Evolutionary conservation across 495 filamentous ascomycete genomes (phyloP).

Genomic region (Penicillium longicatenatum): DNA sequence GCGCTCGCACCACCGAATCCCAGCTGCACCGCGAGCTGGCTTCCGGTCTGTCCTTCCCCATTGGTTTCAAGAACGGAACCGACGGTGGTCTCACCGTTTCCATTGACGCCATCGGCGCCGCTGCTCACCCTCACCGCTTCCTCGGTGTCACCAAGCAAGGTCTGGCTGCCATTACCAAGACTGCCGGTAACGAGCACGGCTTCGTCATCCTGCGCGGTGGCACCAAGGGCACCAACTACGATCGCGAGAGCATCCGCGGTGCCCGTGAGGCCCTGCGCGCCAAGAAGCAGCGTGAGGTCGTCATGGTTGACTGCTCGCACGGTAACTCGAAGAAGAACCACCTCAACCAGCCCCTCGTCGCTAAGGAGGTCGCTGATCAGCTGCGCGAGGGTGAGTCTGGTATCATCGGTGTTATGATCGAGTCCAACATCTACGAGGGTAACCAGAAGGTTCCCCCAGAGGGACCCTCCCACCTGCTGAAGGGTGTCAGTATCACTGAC

Average conservation of each 20-base stretch:
- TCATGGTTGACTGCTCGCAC: conserved; percentile 99
- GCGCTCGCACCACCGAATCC: conserved; percentile 94
- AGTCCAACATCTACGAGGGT: conserved; percentile 96
- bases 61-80: conserved; percentile 99
- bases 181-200: conserved; percentile 90
- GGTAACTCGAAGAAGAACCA: conserved; percentile 69
- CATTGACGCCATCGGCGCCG: conserved; percentile 93
- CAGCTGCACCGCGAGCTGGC: conserved; percentile 95
- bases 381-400: conserved; percentile 81
- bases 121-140: conserved; percentile 91
- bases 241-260: conserved; percentile 74
- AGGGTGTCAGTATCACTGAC: conserved; percentile 96
- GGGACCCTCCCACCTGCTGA: conserved; percentile 76
- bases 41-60: conserved; percentile 95
- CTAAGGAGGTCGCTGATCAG: conserved; percentile 78
- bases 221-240: conserved; percentile 92
- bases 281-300: conserved; percentile 83
- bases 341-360: conserved; percentile 90
- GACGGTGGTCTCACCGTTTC: conserved; percentile 94
- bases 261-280: conserved; percentile 79
- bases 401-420: conserved; percentile 97
- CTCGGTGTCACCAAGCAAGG: conserved; percentile 99
- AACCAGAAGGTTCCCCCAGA: conserved; percentile 90
- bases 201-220: conserved; percentile 96
- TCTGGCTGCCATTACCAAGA: conserved; percentile 91